phyloP scores from a whole-genome alignment of 2,329 filamentous ascomycete species.

The Ophiosphaerella narmari region DNA sequence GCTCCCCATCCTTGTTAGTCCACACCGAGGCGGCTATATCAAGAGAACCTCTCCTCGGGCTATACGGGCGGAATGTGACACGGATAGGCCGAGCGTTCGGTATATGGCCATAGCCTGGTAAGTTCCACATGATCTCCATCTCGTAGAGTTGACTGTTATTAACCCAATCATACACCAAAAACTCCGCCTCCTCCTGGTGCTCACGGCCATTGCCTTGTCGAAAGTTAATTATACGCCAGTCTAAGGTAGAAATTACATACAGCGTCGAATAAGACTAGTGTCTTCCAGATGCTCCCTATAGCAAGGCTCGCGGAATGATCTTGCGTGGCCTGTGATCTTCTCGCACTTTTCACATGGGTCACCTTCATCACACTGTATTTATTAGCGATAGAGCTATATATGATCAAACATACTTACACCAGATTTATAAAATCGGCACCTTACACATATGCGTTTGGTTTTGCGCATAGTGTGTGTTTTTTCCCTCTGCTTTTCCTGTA shows the following conservation, averaged over 20 bases:
- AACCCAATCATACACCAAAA: slow-evolving; percentile 36
- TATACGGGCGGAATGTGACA: slow-evolving; percentile 35
- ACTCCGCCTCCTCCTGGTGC: slow-evolving; percentile 40
- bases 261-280: slow-evolving; percentile 37
- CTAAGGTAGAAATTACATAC: slow-evolving; percentile 16
- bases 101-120: slow-evolving; percentile 41
- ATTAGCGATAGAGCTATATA: slow-evolving; percentile 3
- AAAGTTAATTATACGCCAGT: slow-evolving; percentile 8
- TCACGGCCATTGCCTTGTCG: slow-evolving; percentile 42
- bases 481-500: slow-evolving; percentile 32
- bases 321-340: slow-evolving; percentile 35
- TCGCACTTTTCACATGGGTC: slow-evolving; percentile 39
- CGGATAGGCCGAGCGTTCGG: slow-evolving; percentile 27
- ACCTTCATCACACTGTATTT: slow-evolving; percentile 36
- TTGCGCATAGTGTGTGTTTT: slow-evolving; percentile 45
- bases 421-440: slow-evolving; percentile 43
- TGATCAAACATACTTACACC: slow-evolving; percentile 23
- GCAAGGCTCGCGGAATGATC: slow-evolving; percentile 39
- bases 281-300: slow-evolving; percentile 40
- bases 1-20: slow-evolving; percentile 34
- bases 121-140: slow-evolving; percentile 43
- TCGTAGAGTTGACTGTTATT: slow-evolving; percentile 27
- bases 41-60: slow-evolving; percentile 29
- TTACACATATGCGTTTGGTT: slow-evolving; percentile 36
- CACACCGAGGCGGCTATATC: slow-evolving; percentile 38